phyloP scores from a whole-genome alignment of 2,329 filamentous ascomycete species.

The Neopestalotiopsis sp. region DNA sequence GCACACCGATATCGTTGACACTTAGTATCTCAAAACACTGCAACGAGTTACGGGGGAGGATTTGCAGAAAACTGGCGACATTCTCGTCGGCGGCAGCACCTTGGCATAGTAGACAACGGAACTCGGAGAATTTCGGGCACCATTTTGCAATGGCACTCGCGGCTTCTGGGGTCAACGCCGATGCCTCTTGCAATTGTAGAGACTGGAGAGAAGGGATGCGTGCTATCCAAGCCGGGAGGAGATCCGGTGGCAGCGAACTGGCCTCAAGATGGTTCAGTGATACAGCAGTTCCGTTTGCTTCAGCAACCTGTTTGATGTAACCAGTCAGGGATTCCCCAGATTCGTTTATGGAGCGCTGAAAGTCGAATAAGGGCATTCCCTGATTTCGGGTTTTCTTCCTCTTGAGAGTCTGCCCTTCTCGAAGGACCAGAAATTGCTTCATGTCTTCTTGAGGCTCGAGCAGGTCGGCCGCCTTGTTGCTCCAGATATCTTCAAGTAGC shows the following conservation, averaged over 20 bases:
- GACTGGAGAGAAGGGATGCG: conserved; percentile 61
- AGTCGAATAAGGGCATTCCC: conserved; percentile 33
- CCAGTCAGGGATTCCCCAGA: conserved; percentile 63
- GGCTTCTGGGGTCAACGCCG: conserved; percentile 58
- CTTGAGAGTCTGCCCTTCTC: conserved; percentile 11
- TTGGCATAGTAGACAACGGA: conserved; percentile 58
- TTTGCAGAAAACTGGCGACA: conserved; percentile 62
- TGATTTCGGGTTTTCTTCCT: conserved; percentile 26
- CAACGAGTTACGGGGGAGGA: conserved; percentile 61
- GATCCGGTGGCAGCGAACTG: conserved; percentile 50
- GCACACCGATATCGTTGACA: conserved; percentile 55
- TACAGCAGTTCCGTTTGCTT: conserved; percentile 48
- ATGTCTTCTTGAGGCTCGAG: conserved; percentile 43
- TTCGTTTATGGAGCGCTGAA: conserved; percentile 44
- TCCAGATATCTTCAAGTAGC: conserved; percentile 58
- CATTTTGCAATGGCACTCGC: conserved; percentile 58
- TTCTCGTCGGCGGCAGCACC: conserved; percentile 58
- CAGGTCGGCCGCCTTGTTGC: conserved; percentile 37
- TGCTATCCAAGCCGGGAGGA: conserved; percentile 63
- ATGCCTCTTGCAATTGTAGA: conserved; percentile 66
- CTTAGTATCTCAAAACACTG: conserved; percentile 63
- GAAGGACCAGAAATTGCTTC: conserved; percentile 37
- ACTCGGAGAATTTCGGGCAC: conserved; percentile 65
- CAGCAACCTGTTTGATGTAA: conserved; percentile 46
- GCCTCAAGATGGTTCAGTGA: conserved; percentile 64